phyloP scores from a whole-genome alignment of 805 yeast species.

The Metschnikowia bowlesiae region DNA sequence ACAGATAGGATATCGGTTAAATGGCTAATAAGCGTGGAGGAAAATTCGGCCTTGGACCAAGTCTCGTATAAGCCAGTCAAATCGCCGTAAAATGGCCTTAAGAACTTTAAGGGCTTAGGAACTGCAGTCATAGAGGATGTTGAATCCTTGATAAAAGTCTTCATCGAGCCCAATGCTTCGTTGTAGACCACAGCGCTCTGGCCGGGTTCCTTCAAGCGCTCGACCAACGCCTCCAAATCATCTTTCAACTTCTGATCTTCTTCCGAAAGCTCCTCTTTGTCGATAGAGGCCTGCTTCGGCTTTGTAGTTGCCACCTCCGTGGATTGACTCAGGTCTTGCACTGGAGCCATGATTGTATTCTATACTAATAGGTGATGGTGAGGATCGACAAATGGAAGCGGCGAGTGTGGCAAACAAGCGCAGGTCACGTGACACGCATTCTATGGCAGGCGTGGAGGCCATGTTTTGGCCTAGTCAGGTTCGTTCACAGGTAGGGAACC shows the following conservation, averaged over 20 bases:
- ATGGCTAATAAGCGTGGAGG: constrained; percentile 41
- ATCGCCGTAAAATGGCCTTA: constrained; percentile 79
- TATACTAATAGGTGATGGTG: neutral
- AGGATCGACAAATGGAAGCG: neutral
- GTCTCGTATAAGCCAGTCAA: constrained; percentile 60
- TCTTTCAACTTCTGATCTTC: constrained; percentile 86
- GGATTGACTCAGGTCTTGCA: constrained; percentile 21
- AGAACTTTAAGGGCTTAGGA: constrained; percentile 94
- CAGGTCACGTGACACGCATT: neutral
- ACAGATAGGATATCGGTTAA: constrained; percentile 90
- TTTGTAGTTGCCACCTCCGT: constrained; percentile 19
- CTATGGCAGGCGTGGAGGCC: no score
- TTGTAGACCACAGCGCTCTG: constrained; percentile 44
- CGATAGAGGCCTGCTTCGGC: constrained; percentile 23
- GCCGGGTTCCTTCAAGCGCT: constrained; percentile 59
- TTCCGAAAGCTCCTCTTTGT: constrained; percentile 84
- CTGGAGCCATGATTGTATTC: constrained; percentile 30
- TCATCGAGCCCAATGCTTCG: constrained; percentile 64
- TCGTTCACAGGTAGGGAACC: no score
- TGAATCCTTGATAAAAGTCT: constrained; percentile 77
- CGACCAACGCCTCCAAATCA: constrained; percentile 83
- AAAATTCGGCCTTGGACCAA: constrained; percentile 45
- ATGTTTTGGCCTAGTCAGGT: no score
- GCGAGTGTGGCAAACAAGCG: constrained; percentile 6
- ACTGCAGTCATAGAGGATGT: constrained; percentile 99